Base-by-base conservation (phyloP, 352 stramenopile species). In the Salisapilia sapeloensis region DNA sequence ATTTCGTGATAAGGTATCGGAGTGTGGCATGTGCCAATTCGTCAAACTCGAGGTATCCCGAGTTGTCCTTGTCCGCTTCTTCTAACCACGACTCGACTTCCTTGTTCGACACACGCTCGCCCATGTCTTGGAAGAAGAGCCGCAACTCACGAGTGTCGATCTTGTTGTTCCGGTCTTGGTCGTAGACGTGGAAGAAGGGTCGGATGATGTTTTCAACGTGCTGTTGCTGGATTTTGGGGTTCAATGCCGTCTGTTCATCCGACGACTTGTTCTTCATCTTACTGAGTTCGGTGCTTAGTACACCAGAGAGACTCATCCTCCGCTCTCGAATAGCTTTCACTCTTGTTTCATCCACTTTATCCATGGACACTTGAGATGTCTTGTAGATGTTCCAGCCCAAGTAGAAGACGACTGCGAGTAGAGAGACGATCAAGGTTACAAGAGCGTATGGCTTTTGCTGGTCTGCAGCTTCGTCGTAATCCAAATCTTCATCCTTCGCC, bases 1-100 rank as follows among this genome's bases (percentile, higher is more conserved):
- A 82, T 43, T 78, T 83, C 36, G 66, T 57, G 14, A 92, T 52
- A 24, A 96, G 43, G 40, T 92, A 84, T 35, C 61, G 58, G 30
- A 93, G 78, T 18, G 79, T 90, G 17, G 81, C 78, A 39, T 72
- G 57, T n/a, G 95, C 78, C 37, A 98, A 95, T 61, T 98, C 93
- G 38, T 93, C 60, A 39, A 96, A 96, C 38, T 93, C 78, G 42
- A 98, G 92, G 44, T 59, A 74, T 18, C 89, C 82, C 44, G 70
- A 83, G 23, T 78, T 61, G 53, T 98, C 76, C 29, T 66, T 80
- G 60, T 98, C 93, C 24, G 92, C 93, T 16, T 82, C 60, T 3
- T 38, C 33, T 42, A 97, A 91, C 48, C 96, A 79, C 18, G 51
- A 53, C 26, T 81, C 46, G 11, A 94, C 42, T 38, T 96, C 72